Conservation (phyloP, 495 filamentous ascomycete species). For the Lichenothelia convexa region DNA sequence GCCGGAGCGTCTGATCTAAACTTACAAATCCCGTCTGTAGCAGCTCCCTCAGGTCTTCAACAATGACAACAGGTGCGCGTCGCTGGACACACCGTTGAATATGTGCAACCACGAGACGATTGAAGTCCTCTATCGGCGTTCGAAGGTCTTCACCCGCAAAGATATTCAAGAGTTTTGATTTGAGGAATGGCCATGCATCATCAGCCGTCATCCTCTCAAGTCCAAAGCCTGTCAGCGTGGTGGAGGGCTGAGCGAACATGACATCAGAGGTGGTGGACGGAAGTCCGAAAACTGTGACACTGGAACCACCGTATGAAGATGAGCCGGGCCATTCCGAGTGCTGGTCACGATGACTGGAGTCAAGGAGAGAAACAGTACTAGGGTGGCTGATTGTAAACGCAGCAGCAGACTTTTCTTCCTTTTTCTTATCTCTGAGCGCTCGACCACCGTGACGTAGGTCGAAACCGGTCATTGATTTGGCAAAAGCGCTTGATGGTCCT, state of each 20-base stretch:
- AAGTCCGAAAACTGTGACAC: slow-evolving; percentile 3
- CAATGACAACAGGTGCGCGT: slow-evolving; percentile 14
- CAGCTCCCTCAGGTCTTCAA: slow-evolving; percentile 66
- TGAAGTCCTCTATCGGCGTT: slow-evolving; percentile 85
- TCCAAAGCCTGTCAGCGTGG: slow-evolving; percentile 11
- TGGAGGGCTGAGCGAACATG: slow-evolving; percentile 9
- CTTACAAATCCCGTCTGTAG: slow-evolving; percentile 65
- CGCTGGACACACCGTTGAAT: slow-evolving; percentile 22
- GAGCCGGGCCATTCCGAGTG: slow-evolving; percentile 12
- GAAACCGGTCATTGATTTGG: slow-evolving; percentile 63
- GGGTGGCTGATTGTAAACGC: slow-evolving; percentile 14
- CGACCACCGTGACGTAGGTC: slow-evolving; percentile 75
- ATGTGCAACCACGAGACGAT: slow-evolving; percentile 46
- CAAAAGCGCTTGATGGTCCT: slow-evolving; percentile 43
- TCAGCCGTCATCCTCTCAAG: slow-evolving; percentile 70
- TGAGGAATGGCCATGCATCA: slow-evolving; percentile 91
- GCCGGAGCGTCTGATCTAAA: slow-evolving; percentile 63
- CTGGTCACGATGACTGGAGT: slow-evolving; percentile 17
- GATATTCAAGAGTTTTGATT: slow-evolving; percentile 69
- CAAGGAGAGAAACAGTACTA: slow-evolving; percentile 4
- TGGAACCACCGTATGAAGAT: slow-evolving; percentile 6
- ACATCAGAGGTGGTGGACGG: slow-evolving; percentile 10
- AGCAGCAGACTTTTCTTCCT: slow-evolving; percentile 50
- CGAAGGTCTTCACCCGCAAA: slow-evolving; percentile 87
- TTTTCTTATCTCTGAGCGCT: slow-evolving; percentile 75